Base-by-base conservation (phyloP, 805 yeast species). In the Wickerhamiella cacticola region DNA sequence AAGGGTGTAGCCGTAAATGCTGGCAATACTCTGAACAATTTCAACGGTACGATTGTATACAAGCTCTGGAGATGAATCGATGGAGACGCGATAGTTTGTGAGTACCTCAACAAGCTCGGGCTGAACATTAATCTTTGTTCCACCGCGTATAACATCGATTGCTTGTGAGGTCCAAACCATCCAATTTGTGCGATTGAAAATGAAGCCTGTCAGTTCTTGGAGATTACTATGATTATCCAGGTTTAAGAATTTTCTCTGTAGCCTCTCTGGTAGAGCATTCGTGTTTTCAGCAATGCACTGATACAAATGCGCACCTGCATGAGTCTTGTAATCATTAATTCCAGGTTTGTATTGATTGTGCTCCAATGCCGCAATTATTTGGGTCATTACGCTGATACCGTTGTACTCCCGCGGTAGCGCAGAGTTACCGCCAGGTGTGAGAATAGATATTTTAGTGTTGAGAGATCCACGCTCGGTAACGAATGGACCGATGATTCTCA, bases 391-490 rank as follows among this genome's bases (percentile, higher is more conserved):
- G 10, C 92, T 94, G 63, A 85, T 82, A 1, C 82, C 73, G 3
- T 92, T 82, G 58, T 84, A 92, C 41, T 75, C 79, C 2, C 88
- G 88, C 6, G 94, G 92, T n/a, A 72, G 61, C 7, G 88, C 79
- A 1, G 89, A 77, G 59, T 82, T 94, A 5, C 94, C 94, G 34
- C 94, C 94, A 9, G 78, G 76, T 19, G 83, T 78, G 21, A 64
- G 64, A 34, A 82, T 63, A 3, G 69, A 67, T 35, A 80, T 66
- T 23, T 58, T 52, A 3, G 72, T 56, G 54, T 78, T 79, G 19
- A 79, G 59, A 49, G 70, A 71, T 3, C 84, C 83, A 60, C 78
- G 78, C 57, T 80, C 82, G 18, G 76, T 76, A 10, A 79, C 74
- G 3, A 76, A 72, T 3, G 78, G 74, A 22, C 71, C 64, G 2